These are phyloP conservation scores for Polytrichum formosum DNA, from an alignment of 225 moss, liverwort and hornwort genomes.

Conservation along the genomic window DNA sequence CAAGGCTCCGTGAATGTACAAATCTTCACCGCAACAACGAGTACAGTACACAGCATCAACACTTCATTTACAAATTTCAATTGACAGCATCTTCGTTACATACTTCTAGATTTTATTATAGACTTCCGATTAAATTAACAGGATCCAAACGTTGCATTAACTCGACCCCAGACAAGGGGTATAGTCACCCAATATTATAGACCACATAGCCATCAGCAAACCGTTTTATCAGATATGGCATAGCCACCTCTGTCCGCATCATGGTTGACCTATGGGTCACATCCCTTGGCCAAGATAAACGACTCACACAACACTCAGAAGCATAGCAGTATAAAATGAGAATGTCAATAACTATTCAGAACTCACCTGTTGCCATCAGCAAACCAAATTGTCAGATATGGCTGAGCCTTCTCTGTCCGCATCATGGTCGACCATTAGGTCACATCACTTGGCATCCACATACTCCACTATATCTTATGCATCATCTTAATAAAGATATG, in stretches of 20 bases:
- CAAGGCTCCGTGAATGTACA: too few species aligned
- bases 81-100: too few species aligned
- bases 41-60: too few species aligned
- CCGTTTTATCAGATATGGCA: slow-evolving; percentile 36
- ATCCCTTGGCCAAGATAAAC: slow-evolving; percentile 20
- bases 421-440: slow-evolving; percentile 17
- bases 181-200: too few species aligned
- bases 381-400: slow-evolving; percentile 14
- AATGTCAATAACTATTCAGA: neutral
- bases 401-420: slow-evolving; percentile 13
- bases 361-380: slow-evolving; percentile 7
- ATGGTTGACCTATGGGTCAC: slow-evolving; percentile 37
- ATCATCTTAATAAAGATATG: too few species aligned
- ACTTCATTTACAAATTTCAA: too few species aligned
- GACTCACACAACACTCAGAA: neutral
- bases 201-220: slow-evolving; percentile 10
- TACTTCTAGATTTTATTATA: too few species aligned
- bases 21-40: too few species aligned
- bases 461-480: too few species aligned
- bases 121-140: too few species aligned
- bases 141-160: too few species aligned
- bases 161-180: too few species aligned
- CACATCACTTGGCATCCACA: slow-evolving; percentile 13
- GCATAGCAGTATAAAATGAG: neutral
- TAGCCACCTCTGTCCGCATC: slow-evolving; percentile 41